These are phyloP conservation scores for Cerioporus squamosus DNA, from an alignment of 1,284 basidiomycete genomes.

Conservation along the genomic window DNA sequence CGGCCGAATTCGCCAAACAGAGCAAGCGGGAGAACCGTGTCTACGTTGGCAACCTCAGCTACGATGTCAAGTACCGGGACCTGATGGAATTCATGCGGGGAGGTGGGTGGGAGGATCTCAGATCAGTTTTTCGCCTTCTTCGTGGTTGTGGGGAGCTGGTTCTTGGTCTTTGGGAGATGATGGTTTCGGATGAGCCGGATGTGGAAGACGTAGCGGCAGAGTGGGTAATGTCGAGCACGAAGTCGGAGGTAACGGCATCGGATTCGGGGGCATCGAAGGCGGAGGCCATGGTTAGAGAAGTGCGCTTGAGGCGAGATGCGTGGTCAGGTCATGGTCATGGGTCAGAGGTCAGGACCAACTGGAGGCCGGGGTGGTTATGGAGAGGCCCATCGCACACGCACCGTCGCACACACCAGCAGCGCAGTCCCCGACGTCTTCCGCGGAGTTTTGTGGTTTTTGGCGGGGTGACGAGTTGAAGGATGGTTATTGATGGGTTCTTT, in stretches of 20 bases:
- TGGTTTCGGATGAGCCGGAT: slow-evolving; percentile 10
- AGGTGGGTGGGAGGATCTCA: slow-evolving; percentile 91
- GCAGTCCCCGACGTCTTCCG: slow-evolving; percentile 19
- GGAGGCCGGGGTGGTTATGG: slow-evolving; percentile 5
- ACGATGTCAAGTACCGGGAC: slow-evolving; percentile 97
- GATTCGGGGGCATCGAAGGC: neutral
- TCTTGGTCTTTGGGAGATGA: neutral
- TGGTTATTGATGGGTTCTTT: slow-evolving; percentile 80
- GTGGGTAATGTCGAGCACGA: slow-evolving; percentile 3
- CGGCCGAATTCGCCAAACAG: slow-evolving; percentile 87
- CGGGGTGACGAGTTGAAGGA: slow-evolving; percentile 77
- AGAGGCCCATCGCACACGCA: slow-evolving; percentile 10
- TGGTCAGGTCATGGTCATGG: slow-evolving; percentile 14
- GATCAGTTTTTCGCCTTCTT: slow-evolving; percentile 44
- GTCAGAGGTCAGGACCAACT: slow-evolving; percentile 6
- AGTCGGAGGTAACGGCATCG: slow-evolving; percentile 3
- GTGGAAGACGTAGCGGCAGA: slow-evolving; percentile 6
- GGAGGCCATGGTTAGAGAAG: slow-evolving; percentile 10
- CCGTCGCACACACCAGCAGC: slow-evolving; percentile 13
- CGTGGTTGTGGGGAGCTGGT: neutral
- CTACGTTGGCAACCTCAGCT: slow-evolving; percentile 97
- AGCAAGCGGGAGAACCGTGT: slow-evolving; percentile 98
- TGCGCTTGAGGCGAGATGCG: slow-evolving; percentile 19
- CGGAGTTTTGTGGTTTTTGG: slow-evolving; percentile 51
- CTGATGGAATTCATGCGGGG: slow-evolving; percentile 98